Evolutionary conservation across 208 protist species (phyloP).

Genomic region (Leishmania tropica): DNA sequence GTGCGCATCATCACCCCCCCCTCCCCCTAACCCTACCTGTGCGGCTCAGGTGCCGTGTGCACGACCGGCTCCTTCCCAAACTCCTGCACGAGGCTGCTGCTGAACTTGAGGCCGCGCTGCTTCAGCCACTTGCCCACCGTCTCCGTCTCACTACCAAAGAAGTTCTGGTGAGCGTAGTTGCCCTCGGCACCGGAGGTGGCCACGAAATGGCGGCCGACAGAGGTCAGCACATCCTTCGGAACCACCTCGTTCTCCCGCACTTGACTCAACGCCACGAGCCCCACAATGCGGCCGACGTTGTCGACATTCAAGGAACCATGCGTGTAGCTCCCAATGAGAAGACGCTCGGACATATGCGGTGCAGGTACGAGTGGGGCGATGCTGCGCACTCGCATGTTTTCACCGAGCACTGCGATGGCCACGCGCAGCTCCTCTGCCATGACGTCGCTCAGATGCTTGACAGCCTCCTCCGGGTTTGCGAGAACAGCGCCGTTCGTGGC

Average conservation of each 20-base stretch:
- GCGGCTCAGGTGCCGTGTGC: conserved; percentile 48
- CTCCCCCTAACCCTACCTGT: conserved; percentile 16
- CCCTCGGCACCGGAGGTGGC: conserved; percentile 76
- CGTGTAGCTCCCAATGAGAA: conserved; percentile 79
- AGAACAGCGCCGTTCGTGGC: conserved; percentile 55
- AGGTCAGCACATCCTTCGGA: conserved; percentile 50
- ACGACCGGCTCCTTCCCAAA: conserved; percentile 89
- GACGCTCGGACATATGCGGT: conserved; percentile 49
- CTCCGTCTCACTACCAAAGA: conserved; percentile 71
- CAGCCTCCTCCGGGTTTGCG: conserved; percentile 46
- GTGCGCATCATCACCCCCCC: not conserved
- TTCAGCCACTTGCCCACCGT: conserved; percentile 88
- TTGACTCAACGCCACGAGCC: conserved; percentile 71
- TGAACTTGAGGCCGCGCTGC: conserved; percentile 74
- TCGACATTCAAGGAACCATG: conserved; percentile 60
- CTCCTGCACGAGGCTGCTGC: conserved; percentile 78
- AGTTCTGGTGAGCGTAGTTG: conserved; percentile 80
- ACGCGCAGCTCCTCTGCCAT: conserved; percentile 45
- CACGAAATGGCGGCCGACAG: conserved; percentile 84
- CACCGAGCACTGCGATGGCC: conserved; percentile 79
- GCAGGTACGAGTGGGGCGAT: conserved; percentile 55
- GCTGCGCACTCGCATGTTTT: conserved; percentile 77
- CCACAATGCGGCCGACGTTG: conserved; percentile 78
- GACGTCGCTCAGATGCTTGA: conserved; percentile 42
- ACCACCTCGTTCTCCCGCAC: conserved; percentile 34